Base-by-base conservation (phyloP, 345 rosid genomes). In the Lepidium didymum region DNA sequence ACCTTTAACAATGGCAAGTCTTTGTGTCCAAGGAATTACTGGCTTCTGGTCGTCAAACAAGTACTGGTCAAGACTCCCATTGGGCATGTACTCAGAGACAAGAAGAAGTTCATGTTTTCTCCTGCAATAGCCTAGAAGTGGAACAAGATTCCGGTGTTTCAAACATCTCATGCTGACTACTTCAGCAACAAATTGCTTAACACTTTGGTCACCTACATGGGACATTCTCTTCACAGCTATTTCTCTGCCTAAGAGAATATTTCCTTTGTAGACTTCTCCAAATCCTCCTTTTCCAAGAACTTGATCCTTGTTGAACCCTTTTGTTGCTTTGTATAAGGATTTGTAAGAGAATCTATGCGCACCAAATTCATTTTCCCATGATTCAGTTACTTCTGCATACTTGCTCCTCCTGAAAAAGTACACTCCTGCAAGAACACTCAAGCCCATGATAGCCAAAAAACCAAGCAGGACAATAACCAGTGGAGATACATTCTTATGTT, bases 221-320 rank as follows among this genome's bases (percentile, higher is more conserved):
- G 76, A 68, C 42, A 90, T 31, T 47, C 74, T 84, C 56, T 87
- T 87, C 19, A 86, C 87, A 0, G 87, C 95, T 62, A 88, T 49
- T 33, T 84, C 67, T 58, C 55, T 58, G 45, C 47, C 68, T 2
- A 77, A 49, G 6, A 68, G 80, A 5, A 86, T 62, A 1, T 11
- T 67, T 2, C 95, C 95, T 77, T 43, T 78, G 31, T 84, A 87
- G 0, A 90, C 90, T 71, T 65, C 70, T 2, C 97, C 90, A 33
- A 74, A 86, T 31, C 96, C 91, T 5, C 97, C 88, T 8, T 15
- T 23, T 6, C 93, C 97, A 13, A 86, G 57, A 52, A 83, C 33
- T n/a, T 71, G 84, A 34, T 56, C 54, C 14, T 78, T 81, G 23
- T 23, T 70, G 55, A 90, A 87, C 4, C 88, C 96, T 41, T 80